Evolutionary conservation across 2,329 filamentous ascomycete genomes (phyloP), one percentile per base, ranked within the genome.

Genomic region (Phialophora verrucosa): DNA sequence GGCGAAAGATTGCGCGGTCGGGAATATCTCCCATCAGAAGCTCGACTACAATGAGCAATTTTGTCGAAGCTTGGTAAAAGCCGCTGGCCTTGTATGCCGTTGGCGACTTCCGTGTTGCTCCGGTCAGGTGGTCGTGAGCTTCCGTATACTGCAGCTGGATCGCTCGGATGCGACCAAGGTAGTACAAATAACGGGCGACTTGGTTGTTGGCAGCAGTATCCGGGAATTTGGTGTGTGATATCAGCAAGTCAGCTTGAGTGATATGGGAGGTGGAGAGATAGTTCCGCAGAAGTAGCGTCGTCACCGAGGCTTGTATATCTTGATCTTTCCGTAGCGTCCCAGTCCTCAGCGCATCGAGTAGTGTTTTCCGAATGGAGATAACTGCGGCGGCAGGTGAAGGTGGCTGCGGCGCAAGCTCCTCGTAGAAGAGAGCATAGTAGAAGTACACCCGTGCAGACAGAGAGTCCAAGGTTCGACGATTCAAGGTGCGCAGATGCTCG

Each of bases 1-100:
- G 91, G 65, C 95, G 91, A 88, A 99, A 99, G 63, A 94, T 90
- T 17, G 93, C 91, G 66, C 95, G 91, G 75, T 98, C 94, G 32
- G 95, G 95, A 72, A 99, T 99, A 76, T 99, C 95, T 70, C 95
- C 95, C 95, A 99, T 99, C 70, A 99, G 83, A 68, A 99, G 84
- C 83, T 99, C 94, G 12, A 99, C 95, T 23, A 99, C 93, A 51
- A 98, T 88, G 70, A 98, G 83, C n/a, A 98, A 86, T 85, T 99
- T 99, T 71, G 92, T 96, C 0, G 95, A 94, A 47, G 93, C 93
- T 80, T 97, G 95, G 72, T 96, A 93, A 80, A 99, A 99, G 54
- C 95, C 94, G 53, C 93, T 89, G 4, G 95, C 95, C 72, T 92
- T 93, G 71, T 89, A 87, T 76, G 91, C 95, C 25, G 93, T 92